phyloP scores from a whole-genome alignment of 176 grass and related monocot genomes.

The barley (Hordeum vulgare) region DNA sequence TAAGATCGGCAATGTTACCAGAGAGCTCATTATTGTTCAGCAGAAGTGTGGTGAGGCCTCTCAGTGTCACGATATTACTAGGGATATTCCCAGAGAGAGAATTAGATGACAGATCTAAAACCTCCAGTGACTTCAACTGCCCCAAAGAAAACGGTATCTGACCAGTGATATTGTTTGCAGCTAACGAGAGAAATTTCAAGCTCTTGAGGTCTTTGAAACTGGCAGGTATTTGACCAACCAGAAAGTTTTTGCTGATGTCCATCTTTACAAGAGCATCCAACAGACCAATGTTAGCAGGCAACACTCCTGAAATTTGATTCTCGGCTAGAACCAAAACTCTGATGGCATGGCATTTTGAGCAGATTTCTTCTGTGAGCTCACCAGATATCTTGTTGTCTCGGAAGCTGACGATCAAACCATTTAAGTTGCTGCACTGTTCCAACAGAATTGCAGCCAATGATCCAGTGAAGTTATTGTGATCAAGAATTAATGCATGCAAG shows the following conservation, averaged over 20 bases:
- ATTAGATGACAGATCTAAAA: conserved; percentile 90
- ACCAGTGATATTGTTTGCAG: conserved; percentile 68
- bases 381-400: conserved; percentile 64
- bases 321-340: conserved; percentile 61
- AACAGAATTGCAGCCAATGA: conserved; percentile 55
- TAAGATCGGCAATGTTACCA: conserved; percentile 49
- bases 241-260: conserved; percentile 61
- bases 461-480: conserved; percentile 70
- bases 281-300: conserved; percentile 58
- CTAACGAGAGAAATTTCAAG: conserved; percentile 71
- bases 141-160: conserved; percentile 45
- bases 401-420: conserved; percentile 47
- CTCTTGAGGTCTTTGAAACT: conserved; percentile 52
- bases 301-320: conserved; percentile 68
- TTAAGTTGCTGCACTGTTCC: conserved; percentile 49
- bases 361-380: conserved; percentile 35
- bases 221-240: conserved; percentile 58
- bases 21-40: conserved; percentile 74
- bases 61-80: conserved; percentile 40
- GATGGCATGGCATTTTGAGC: conserved; percentile 48
- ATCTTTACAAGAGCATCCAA: conserved; percentile 55
- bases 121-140: conserved; percentile 55
- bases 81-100: conserved; percentile 62
- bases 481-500: conserved; percentile 43
- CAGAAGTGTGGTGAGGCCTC: conserved; percentile 49